Evolutionary conservation across 2,329 filamentous ascomycete genomes (phyloP).

Genomic region (Macroventuria anomochaeta): DNA sequence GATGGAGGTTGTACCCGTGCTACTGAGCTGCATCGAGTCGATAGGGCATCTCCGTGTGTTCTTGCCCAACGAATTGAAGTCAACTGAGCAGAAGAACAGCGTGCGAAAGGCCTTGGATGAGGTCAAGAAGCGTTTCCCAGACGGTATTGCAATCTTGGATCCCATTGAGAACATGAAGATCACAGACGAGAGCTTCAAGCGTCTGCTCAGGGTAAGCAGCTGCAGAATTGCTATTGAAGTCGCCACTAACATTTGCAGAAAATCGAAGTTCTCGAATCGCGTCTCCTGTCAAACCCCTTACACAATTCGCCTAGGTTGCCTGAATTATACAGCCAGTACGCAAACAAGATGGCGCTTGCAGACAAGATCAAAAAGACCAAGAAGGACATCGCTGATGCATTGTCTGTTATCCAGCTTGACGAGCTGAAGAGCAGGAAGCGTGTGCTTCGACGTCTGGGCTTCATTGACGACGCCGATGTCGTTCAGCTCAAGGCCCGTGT

Average conservation of each 20-base stretch:
- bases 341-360: slow-evolving; percentile 74
- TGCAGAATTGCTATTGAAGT: accelerated
- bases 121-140: slow-evolving; percentile 85
- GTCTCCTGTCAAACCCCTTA: slow-evolving; percentile 84
- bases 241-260: slow-evolving; percentile 62
- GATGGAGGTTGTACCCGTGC: slow-evolving; percentile 83
- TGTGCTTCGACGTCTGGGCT: slow-evolving; percentile 89
- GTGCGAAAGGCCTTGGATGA: slow-evolving; percentile 75
- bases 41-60: slow-evolving; percentile 86
- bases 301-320: slow-evolving; percentile 87
- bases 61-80: slow-evolving; percentile 77
- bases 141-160: slow-evolving; percentile 87
- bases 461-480: slow-evolving; percentile 94
- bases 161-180: slow-evolving; percentile 98
- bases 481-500: slow-evolving; percentile 97
- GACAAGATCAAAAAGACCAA: slow-evolving; percentile 87
- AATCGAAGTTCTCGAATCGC: slow-evolving; percentile 95
- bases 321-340: slow-evolving; percentile 86
- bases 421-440: slow-evolving; percentile 96
- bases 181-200: slow-evolving; percentile 90
- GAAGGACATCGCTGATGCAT: slow-evolving; percentile 82
- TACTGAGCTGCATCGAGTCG: slow-evolving; percentile 83
- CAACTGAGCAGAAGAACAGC: slow-evolving; percentile 70
- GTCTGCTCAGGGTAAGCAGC: slow-evolving; percentile 69
- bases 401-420: slow-evolving; percentile 90